These are phyloP conservation scores for Trichoderma polysporum DNA, from an alignment of 2,329 filamentous ascomycete species.

Conservation along the genomic window DNA sequence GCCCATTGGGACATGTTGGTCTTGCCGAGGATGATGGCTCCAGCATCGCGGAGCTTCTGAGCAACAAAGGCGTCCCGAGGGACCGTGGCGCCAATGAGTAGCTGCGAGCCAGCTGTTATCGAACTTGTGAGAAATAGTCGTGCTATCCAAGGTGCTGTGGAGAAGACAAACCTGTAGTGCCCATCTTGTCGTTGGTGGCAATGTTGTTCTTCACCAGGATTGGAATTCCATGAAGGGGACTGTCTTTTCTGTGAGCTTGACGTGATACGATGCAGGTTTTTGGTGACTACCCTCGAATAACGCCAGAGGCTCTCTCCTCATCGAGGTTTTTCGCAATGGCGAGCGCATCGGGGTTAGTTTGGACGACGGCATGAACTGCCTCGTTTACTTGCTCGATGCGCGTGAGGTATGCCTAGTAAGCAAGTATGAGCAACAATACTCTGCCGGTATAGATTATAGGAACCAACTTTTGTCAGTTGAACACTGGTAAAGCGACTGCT, in stretches of 20 bases:
- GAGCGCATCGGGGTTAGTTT: conserved; percentile 39
- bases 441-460: not conserved
- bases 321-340: conserved; percentile 35
- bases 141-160: not conserved
- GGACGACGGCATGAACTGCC: conserved; percentile 34
- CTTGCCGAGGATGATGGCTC: conserved; percentile 64
- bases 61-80: conserved; percentile 57
- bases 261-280: not conserved
- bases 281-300: conserved; percentile 27
- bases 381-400: conserved; percentile 31
- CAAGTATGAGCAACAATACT: not conserved
- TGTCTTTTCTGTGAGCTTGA: not conserved
- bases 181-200: conserved; percentile 59
- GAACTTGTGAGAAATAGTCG: not conserved
- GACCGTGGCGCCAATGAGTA: conserved; percentile 55
- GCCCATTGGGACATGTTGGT: conserved; percentile 64
- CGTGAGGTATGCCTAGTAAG: conserved; percentile 26
- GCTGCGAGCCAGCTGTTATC: conserved; percentile 52
- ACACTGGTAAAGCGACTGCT: conserved; percentile 36
- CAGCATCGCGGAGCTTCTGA: conserved; percentile 56
- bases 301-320: conserved; percentile 30
- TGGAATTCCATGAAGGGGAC: conserved; percentile 60
- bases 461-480: conserved; percentile 33
- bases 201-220: conserved; percentile 67
- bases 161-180: conserved; percentile 45